phyloP scores from a whole-genome alignment of 371 early-diverging fungal species.

The Zychaea mexicana region DNA sequence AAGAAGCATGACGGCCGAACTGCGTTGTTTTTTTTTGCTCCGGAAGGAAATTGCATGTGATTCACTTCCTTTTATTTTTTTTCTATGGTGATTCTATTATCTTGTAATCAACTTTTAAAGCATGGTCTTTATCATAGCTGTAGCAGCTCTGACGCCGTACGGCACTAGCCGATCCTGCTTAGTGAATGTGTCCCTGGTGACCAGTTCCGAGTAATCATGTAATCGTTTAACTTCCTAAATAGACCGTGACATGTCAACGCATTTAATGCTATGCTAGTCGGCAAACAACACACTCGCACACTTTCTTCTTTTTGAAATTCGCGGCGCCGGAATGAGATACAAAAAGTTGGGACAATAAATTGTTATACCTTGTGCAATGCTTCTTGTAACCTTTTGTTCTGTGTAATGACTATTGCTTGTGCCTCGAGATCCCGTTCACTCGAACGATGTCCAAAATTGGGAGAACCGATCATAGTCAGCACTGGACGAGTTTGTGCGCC shows the following conservation, averaged over 20 bases:
- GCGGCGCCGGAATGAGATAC: background rate
- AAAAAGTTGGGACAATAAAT: background rate
- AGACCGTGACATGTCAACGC: background rate
- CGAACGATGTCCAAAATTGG: conserved; percentile 92
- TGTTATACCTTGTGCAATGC: conserved; percentile 65
- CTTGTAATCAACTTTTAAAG: conserved; percentile 26
- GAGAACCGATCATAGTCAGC: conserved; percentile 87
- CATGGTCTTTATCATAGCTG: conserved; percentile 53
- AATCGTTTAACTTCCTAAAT: conserved; percentile 49
- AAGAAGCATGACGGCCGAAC: too few relatives aligned
- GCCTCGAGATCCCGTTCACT: conserved; percentile 90
- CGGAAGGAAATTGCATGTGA: background rate
- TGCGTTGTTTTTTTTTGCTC: background rate
- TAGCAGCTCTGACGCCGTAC: conserved; percentile 48
- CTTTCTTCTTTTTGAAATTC: background rate
- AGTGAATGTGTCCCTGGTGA: conserved; percentile 40
- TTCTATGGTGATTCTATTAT: background rate
- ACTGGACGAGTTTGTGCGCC: conserved; percentile 45
- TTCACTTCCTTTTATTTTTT: background rate
- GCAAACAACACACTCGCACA: too few relatives aligned
- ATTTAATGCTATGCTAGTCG: too few relatives aligned
- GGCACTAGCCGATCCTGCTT: conserved; percentile 47
- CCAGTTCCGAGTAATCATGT: conserved; percentile 35
- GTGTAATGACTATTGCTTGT: conserved; percentile 76
- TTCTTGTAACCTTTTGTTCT: conserved; percentile 54